phyloP scores from a whole-genome alignment of 176 grass and related monocot genomes.

The Saccharum officinarum region DNA sequence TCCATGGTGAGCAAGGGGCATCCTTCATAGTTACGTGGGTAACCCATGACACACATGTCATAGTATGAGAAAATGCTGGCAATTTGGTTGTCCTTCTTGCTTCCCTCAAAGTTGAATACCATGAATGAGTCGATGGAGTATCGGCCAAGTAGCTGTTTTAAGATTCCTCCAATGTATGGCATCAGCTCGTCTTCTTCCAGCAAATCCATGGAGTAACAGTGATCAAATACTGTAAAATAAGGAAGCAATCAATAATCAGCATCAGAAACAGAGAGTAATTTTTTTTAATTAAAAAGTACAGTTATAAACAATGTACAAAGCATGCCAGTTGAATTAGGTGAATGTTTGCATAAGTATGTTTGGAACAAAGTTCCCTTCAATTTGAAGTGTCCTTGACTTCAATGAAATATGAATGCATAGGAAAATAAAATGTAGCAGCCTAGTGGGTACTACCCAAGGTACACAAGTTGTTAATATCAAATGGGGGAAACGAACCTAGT shows the following conservation, averaged over 20 bases:
- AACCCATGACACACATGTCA: conserved; percentile 77
- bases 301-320: background rate
- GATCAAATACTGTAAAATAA: conserved; percentile 74
- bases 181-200: conserved; percentile 67
- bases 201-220: conserved; percentile 75
- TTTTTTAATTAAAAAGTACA: background rate
- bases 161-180: conserved; percentile 67
- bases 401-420: background rate
- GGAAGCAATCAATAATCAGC: conserved; percentile 20
- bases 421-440: conserved; percentile 6
- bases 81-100: conserved; percentile 64
- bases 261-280: background rate
- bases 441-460: background rate
- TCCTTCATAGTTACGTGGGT: conserved; percentile 82
- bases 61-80: conserved; percentile 80
- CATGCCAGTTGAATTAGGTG: background rate
- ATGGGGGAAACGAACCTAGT: background rate
- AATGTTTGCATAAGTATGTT: conserved; percentile 12
- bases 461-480: background rate
- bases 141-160: conserved; percentile 65
- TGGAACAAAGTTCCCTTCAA: background rate
- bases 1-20: conserved; percentile 89
- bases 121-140: conserved; percentile 84
- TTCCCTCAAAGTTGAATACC: conserved; percentile 82
- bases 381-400: background rate